Base-by-base conservation (phyloP, 2,329 filamentous ascomycete species). In the Aspergillus sp. region DNA sequence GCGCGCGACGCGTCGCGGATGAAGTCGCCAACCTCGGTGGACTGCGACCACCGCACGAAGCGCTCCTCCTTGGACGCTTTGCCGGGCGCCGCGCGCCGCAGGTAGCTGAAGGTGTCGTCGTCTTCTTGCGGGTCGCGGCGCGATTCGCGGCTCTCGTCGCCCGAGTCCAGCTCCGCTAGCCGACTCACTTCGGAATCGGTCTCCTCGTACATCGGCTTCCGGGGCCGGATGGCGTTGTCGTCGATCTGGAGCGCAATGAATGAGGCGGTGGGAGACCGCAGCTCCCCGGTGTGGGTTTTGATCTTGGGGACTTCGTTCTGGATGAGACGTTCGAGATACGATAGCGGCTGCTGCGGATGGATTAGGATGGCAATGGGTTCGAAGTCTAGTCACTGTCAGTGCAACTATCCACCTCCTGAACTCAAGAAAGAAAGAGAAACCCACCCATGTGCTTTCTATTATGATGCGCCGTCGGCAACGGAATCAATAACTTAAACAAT, bases 1-100 rank as follows among this genome's bases (percentile, higher is more conserved):
- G 90, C 91, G 3, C 91, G 83, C 0, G 92, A 91, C 0, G 93
- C 92, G 71, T 97, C 93, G 9, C 92, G 87, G 65, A 97, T 95
- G 71, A 97, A 97, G 77, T 96, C 93, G 10, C 93, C 93, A 32
- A 97, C 90, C 73, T 97, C 93, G 1, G 93, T 96, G 31, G 88
- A 91, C 47, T 87, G 87, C 49, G 89, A 92, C 93, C 93, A 97
- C 31, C 92, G 87, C 2, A 96, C 91, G 79, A 94, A 95, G 56
- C 86, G 84, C 22, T 72, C 64, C 16, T 69, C 62, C 31, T 64
- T 42, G 16, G 61, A 63, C 6, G 59, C 52, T 22, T 63, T 56
- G 5, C 65, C 65, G 20, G 61, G 60, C 55, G 65, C 59, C 1
- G 61, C 61, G 22, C 62, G 87, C 2, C 90, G 90, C 1, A 88